phyloP scores from a whole-genome alignment of 2,329 filamentous ascomycete species.

The Talaromyces funiculosus region DNA sequence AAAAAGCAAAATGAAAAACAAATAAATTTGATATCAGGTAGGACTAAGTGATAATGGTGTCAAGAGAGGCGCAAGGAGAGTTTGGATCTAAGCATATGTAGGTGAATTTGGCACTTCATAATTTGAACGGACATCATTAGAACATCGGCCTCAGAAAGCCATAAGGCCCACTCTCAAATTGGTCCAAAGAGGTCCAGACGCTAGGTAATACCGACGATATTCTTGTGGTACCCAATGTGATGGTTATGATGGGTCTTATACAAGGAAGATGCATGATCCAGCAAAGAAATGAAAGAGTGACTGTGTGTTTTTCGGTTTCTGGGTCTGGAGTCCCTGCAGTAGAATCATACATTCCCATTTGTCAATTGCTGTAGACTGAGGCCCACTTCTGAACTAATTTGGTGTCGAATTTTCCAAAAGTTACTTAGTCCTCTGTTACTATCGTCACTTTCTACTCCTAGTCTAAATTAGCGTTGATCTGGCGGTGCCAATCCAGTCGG shows the following conservation, averaged over 20 bases:
- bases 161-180: neutral
- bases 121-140: neutral
- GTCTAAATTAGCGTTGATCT: neutral
- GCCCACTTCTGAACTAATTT: neutral
- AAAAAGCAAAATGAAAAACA: neutral
- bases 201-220: neutral
- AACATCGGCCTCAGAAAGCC: neutral
- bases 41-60: neutral
- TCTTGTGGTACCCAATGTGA: slow-evolving; percentile 11
- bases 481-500: neutral
- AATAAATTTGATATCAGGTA: neutral
- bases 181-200: neutral
- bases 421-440: neutral
- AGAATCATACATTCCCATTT: neutral
- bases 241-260: slow-evolving; percentile 8
- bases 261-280: neutral
- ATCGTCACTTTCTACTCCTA: neutral
- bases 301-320: slow-evolving; percentile 8
- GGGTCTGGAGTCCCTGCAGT: slow-evolving; percentile 9
- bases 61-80: slow-evolving; percentile 5
- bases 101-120: slow-evolving; percentile 1
- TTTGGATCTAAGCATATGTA: slow-evolving; percentile 3
- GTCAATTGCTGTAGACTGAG: neutral
- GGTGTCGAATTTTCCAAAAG: neutral
- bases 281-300: neutral